A percentile compares a stretch with the other conserved stretches of the same genome.
phyloP scores from a whole-genome alignment of 176 grass and related monocot genomes.

The Echinochloa phyllopogon region DNA sequence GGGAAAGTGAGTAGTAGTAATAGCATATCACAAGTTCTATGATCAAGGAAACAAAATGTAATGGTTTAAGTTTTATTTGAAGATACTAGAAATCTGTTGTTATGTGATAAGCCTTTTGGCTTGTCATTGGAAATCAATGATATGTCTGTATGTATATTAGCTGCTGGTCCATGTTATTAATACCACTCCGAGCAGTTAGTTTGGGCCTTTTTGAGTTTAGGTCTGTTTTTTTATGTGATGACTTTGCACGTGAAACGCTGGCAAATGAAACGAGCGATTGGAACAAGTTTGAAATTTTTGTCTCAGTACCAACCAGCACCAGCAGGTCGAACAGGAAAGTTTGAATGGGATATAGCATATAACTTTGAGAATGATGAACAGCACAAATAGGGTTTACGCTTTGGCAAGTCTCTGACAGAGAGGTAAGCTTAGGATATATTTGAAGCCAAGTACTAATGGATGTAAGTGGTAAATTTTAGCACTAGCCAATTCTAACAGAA shows the following conservation, averaged over 20 bases:
- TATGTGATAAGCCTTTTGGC: slow-evolving; percentile 8
- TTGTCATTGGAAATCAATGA: slow-evolving; percentile 35
- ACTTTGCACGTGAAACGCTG: not conserved
- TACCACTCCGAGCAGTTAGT: not conserved
- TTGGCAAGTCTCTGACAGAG: too few species aligned
- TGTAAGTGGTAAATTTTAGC: too few species aligned
- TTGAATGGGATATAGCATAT: not conserved
- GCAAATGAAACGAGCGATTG: not conserved
- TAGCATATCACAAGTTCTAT: slow-evolving; percentile 17
- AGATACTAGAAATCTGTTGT: slow-evolving; percentile 35
- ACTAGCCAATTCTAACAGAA: too few species aligned
- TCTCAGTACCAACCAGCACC: too few species aligned
- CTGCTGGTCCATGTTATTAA: not conserved
- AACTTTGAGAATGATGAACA: too few species aligned
- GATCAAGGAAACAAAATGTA: slow-evolving; percentile 18
- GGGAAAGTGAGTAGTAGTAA: slow-evolving; percentile 35
- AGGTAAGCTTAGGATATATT: too few species aligned
- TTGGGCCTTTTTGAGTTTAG: not conserved
- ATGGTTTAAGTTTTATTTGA: slow-evolving; percentile 20
- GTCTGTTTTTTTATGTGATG: not conserved
- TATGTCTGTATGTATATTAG: slow-evolving; percentile 39
- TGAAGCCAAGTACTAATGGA: too few species aligned
- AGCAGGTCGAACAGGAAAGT: too few species aligned
- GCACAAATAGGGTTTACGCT: too few species aligned
- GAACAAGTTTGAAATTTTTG: too few species aligned